Conservation (phyloP, 1,139 yeast species). For the Spencermartinsiella ligniputridi region DNA sequence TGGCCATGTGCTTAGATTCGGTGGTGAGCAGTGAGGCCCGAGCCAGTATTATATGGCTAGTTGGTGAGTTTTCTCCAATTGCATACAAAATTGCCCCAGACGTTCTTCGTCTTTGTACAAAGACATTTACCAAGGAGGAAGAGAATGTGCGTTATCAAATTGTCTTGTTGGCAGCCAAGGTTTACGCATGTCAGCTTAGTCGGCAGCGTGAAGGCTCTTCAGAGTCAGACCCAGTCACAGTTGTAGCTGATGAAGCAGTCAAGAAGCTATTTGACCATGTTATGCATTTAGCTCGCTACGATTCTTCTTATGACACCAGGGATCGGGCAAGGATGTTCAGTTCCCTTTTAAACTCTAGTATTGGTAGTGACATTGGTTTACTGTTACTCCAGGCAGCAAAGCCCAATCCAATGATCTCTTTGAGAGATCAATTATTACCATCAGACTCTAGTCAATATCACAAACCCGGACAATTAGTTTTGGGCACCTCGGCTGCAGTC, state of each 20-base stretch:
- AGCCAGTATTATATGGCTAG: constrained; percentile 84
- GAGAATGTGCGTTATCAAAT: constrained; percentile 68
- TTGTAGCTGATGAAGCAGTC: constrained; percentile 33
- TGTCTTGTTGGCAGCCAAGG: constrained; percentile 68
- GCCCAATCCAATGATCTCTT: constrained; percentile 41
- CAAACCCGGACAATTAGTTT: constrained; percentile 19
- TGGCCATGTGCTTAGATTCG: constrained; percentile 32
- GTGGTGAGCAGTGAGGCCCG: constrained; percentile 46
- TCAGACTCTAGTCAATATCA: constrained; percentile 4
- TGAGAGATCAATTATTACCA: constrained; percentile 15
- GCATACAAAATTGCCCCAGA: constrained; percentile 69
- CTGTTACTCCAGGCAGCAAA: constrained; percentile 81
- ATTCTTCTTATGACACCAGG: constrained; percentile 69
- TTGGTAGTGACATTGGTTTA: constrained; percentile 52
- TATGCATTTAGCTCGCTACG: constrained; percentile 67
- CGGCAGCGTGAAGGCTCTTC: constrained; percentile 25
- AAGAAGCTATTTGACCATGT: constrained; percentile 57
- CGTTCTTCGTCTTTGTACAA: constrained; percentile 58
- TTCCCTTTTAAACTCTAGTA: constrained; percentile 40
- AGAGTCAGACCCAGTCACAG: constrained; percentile 11
- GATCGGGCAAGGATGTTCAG: constrained; percentile 78
- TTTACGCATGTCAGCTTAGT: constrained; percentile 49
- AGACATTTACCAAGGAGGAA: constrained; percentile 52
- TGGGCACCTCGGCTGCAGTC: constrained; percentile 34
- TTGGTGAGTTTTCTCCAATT: constrained; percentile 66